Evolutionary conservation across 2,329 filamentous ascomycete genomes (phyloP), one percentile per base, ranked within the genome.

Genomic region (Curvularia sp.): DNA sequence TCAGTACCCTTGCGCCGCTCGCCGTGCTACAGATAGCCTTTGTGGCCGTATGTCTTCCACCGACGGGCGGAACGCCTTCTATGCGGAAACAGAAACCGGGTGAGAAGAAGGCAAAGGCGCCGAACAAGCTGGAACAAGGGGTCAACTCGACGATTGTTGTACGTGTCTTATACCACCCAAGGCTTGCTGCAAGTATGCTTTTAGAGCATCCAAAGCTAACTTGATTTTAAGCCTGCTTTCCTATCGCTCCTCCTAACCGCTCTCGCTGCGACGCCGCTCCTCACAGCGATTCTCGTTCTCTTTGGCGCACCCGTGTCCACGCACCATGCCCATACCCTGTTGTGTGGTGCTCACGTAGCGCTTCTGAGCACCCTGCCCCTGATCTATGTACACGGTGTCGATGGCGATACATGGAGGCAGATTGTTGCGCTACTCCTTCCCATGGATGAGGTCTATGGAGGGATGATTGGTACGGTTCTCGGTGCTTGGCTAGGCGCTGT

Each of bases 401-500:
- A 95, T 59, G 81, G 81, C 1, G 73, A 80, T 18, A 86, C 88
- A 20, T 96, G 96, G 90, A 81, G 82, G 39, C 85, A 88, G 65
- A 81, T 90, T 7, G 85, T 93, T 42, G 85, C 88, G 22, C 85
- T 91, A 18, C 82, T 87, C 49, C 80, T 88, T 18, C 92, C 93
- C 0, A 80, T 95, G 22, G 95, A 98, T 77, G 90, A 93, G 73
- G 87, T 91, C 0, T 95, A 92, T 79, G 94, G 93, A 2, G 92
- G 87, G 1, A 83, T 92, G 9, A 77, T 93, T n/a, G 95, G 95
- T 5, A 88, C 88, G 0, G 81, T 89, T 26, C 70, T 94, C 1
- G 95, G 95, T 5, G 92, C 92, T 41, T 98, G 95, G 95, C 80
- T 97, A 42, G 95, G 95, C 3, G 95, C 95, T 7, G 87, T 98